Evolutionary conservation across 176 grass and related monocot species (phyloP).

Genomic region (Alopecurus myosuroides): DNA sequence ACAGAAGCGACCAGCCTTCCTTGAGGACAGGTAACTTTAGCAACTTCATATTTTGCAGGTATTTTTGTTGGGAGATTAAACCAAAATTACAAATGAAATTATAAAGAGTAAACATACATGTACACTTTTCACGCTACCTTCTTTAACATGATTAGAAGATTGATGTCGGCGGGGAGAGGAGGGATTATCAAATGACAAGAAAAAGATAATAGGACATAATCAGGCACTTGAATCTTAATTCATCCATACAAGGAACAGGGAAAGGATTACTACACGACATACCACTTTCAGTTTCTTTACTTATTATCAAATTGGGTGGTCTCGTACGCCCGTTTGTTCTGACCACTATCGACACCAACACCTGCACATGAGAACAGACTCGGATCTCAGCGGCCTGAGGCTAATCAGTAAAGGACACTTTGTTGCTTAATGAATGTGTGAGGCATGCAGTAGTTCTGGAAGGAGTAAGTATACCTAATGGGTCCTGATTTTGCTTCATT

Average conservation of each 20-base stretch:
- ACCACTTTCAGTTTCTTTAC: conserved; percentile 98
- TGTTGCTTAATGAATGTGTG: no score
- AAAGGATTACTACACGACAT: neutral
- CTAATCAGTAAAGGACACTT: no score
- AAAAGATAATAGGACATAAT: neutral
- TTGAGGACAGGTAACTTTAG: no score
- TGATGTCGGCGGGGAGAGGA: conserved; percentile 45
- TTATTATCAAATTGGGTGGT: conserved; percentile 89
- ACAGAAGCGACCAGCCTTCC: conserved; percentile 57
- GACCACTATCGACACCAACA: conserved; percentile 68
- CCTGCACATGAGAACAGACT: no score
- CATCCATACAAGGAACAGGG: neutral
- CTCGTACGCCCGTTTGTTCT: conserved; percentile 85
- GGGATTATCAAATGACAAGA: neutral
- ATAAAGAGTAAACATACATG: no score
- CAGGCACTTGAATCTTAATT: neutral
- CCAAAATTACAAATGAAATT: no score
- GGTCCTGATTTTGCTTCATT: conserved; percentile 95
- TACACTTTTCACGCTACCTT: no score
- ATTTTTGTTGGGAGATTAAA: no score
- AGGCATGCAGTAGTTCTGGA: no score
- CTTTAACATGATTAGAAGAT: no score
- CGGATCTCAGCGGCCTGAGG: no score
- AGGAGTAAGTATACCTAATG: conserved; percentile 39
- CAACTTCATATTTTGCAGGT: no score